Conservation (phyloP, 108 stramenopile genomes). For the Stephanodiscus minutulus region DNA sequence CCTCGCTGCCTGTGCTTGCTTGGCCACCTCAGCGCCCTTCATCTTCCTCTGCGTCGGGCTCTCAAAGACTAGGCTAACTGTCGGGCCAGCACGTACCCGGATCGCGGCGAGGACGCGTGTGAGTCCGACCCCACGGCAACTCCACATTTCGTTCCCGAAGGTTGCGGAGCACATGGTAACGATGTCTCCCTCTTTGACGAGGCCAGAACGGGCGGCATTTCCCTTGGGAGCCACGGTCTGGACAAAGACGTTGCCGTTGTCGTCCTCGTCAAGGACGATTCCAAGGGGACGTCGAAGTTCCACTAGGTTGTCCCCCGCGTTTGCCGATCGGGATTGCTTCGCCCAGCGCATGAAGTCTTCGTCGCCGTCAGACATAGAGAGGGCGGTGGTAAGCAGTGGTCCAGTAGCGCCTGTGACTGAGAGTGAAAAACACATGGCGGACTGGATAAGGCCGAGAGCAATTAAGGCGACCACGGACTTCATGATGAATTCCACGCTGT, state of each 20-base stretch:
- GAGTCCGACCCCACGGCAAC: constrained; percentile 87
- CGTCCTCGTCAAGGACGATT: constrained; percentile 90
- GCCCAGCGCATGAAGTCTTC: constrained; percentile 73
- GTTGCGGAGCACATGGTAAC: constrained; percentile 95
- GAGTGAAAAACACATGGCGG: constrained; percentile 16
- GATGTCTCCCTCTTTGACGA: constrained; percentile 87
- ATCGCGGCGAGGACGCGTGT: constrained; percentile 89
- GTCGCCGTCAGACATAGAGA: constrained; percentile 48
- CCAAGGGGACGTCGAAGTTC: constrained; percentile 92
- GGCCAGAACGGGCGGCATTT: constrained; percentile 90
- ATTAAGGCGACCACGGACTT: constrained; percentile 36
- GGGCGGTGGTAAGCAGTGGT: constrained; percentile 7
- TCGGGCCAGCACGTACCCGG: constrained; percentile 81
- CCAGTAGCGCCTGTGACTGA: background rate
- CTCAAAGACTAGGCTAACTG: constrained; percentile 85
- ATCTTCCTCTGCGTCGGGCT: constrained; percentile 55
- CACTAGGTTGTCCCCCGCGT: constrained; percentile 81
- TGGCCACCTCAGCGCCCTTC: constrained; percentile 65
- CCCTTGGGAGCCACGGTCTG: constrained; percentile 89
- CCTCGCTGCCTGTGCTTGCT: constrained; percentile 66
- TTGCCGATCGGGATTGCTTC: constrained; percentile 62
- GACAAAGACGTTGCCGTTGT: constrained; percentile 86
- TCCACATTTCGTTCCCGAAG: constrained; percentile 97
- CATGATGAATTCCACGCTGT: no score
- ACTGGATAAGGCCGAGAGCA: constrained; percentile 26